Conservation (phyloP, 129 eudicot species). For the Flaveria linearis region DNA sequence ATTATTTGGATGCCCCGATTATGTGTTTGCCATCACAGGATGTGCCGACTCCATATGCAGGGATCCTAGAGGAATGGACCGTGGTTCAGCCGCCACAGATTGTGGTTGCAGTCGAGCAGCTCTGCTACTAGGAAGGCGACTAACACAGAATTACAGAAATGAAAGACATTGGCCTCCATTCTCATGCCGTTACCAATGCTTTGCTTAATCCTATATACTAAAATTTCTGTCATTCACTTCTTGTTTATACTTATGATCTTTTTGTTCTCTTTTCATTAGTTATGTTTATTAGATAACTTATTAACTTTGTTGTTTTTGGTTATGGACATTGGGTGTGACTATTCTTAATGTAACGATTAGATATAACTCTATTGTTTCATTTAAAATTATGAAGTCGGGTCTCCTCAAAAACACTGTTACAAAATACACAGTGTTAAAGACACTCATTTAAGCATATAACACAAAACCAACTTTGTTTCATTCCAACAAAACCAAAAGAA, state of each 20-base stretch:
- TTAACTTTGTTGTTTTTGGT: background rate
- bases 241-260: background rate
- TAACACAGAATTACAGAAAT: background rate
- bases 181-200: conserved; percentile 19
- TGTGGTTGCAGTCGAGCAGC: conserved; percentile 94
- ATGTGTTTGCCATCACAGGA: conserved; percentile 90
- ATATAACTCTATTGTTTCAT: no score
- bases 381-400: no score
- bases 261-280: conserved; percentile 2
- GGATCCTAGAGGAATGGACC: conserved; percentile 76
- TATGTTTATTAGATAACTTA: background rate
- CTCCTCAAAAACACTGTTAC: no score
- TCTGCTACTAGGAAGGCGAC: conserved; percentile 47
- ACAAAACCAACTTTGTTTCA: no score
- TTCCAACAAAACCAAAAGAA: no score
- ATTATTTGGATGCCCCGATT: conserved; percentile 90
- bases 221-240: background rate
- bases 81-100: conserved; percentile 95
- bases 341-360: background rate
- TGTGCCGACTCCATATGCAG: conserved; percentile 96
- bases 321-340: no score
- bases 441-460: no score
- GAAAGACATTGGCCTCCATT: background rate
- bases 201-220: conserved; percentile 23
- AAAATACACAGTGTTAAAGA: no score